Base-by-base conservation (phyloP, 352 stramenopile species). In the Phytopythium kandeliae region DNA sequence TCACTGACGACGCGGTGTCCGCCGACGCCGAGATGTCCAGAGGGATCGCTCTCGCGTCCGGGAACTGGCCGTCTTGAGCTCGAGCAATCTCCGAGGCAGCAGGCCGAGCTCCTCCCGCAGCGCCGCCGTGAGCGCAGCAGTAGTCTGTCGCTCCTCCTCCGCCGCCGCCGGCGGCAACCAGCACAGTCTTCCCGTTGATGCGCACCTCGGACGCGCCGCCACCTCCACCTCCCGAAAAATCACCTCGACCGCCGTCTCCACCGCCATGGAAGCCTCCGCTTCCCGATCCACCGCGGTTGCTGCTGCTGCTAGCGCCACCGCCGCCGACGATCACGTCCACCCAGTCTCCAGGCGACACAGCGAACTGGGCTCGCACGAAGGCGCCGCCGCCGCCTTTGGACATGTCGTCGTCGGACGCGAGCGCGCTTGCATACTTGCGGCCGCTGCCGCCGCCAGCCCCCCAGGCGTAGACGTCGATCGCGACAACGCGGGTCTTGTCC, bases 41-140 rank as follows among this genome's bases (percentile, higher is more conserved):
- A 0, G 74, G 74, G 12, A 77, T 81, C 13, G 57, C 59, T 9
- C 52, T 55, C 13, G 57, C 58, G 44, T 71, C 54, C 21, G 78
- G 67, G 7, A 58, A 62, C 12, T 69, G 55, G 6, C 83, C 79
- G 28, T 59, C 46, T 51, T 84, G 71, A 44, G 47, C 47, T 1
- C 33, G 33, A 51, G 31, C 22, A 4, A 51, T 17, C 6, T 15
- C 22, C 9, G 12, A 19, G 12, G 73, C 80, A 12, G 33, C 46
- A 0, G 42, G 19, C 16, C 60, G 58, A 4, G n/a, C 43, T 25
- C 65, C 78, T 26, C 82, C 78, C 12, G 73, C 83, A 3, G 65
- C 83, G 1, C 81, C 84, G 10, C 85, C 85, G 43, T 88, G 71
- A 0, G 81, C 69, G 62, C 85, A 95, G 40, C 85, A 94, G 43